Percentiles rank a stretch among this genome's conserved stretches.
phyloP scores from a whole-genome alignment of 768 basidiomycete genomes.

The Cystofilobasidium bisporidii region DNA sequence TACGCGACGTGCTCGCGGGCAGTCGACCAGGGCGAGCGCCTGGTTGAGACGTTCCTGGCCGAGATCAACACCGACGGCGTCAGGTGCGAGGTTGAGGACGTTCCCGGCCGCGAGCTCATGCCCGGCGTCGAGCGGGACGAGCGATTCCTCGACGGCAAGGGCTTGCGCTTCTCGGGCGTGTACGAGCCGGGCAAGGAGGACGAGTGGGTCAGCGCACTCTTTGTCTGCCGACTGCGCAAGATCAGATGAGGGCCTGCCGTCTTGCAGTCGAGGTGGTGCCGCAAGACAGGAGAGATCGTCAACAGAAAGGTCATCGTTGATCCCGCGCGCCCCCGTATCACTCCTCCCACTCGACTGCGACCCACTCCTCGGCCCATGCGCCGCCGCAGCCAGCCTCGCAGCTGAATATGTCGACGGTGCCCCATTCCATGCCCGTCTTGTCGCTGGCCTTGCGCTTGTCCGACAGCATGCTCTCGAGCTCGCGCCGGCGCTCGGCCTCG shows the following conservation, averaged over 20 bases:
- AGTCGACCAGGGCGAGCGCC: slow-evolving; percentile 93
- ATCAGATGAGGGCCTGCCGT: no score
- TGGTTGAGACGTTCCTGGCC: slow-evolving; percentile 46
- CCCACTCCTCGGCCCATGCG: slow-evolving; percentile 64
- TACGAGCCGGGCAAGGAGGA: slow-evolving; percentile 22
- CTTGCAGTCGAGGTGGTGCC: no score
- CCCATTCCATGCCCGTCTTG: slow-evolving; percentile 81
- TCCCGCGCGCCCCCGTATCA: no score
- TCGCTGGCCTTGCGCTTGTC: slow-evolving; percentile 42
- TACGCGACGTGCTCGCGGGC: slow-evolving; percentile 97
- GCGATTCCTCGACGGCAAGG: slow-evolving; percentile 14
- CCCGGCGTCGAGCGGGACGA: slow-evolving; percentile 11
- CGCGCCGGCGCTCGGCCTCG: slow-evolving; percentile 58
- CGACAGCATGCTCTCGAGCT: slow-evolving; percentile 45
- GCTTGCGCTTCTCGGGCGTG: slow-evolving; percentile 16
- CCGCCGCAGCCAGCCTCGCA: slow-evolving; percentile 66
- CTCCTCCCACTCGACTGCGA: slow-evolving; percentile 66
- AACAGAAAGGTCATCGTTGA: no score
- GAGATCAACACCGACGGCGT: slow-evolving; percentile 10
- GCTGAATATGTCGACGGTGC: slow-evolving; percentile 78
- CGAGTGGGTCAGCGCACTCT: slow-evolving; percentile 26
- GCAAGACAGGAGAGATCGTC: no score
- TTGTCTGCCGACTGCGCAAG: slow-evolving; percentile 23
- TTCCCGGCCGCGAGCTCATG: slow-evolving; percentile 19
- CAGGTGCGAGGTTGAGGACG: slow-evolving; percentile 14